Evolutionary conservation across 2,329 filamentous ascomycete genomes (phyloP), one percentile per base, ranked within the genome.

Genomic region (Akanthomyces uredinophilus): DNA sequence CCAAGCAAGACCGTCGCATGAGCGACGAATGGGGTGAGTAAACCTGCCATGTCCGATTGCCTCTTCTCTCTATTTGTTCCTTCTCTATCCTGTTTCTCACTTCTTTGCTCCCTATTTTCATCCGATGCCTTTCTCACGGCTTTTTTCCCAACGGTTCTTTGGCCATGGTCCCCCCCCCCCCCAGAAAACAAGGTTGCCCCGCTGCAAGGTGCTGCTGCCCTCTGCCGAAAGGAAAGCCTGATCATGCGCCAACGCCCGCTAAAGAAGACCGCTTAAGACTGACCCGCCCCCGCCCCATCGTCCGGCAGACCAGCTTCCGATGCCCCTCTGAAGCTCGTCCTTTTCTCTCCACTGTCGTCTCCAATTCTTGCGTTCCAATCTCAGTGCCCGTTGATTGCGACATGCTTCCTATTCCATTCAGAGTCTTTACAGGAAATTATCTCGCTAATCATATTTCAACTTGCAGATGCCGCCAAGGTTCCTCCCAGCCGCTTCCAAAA

Each of bases 401-500:
- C n/a, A n/a, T n/a, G n/a, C n/a, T n/a, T n/a, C n/a, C n/a, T n/a
- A n/a, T n/a, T n/a, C n/a, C n/a, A n/a, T n/a, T n/a, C n/a, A n/a
- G n/a, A n/a, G n/a, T n/a, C n/a, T n/a, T n/a, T n/a, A n/a, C n/a
- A n/a, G n/a, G n/a, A n/a, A n/a, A n/a, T n/a, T n/a, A n/a, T n/a
- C n/a, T n/a, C n/a, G n/a, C 27, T 29, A 29, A 29, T 29, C 27
- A 29, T 29, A 29, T 29, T 29, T 29, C 6, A 29, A 16, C 22
- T 1, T n/a, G 4, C 11, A 85, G 86, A 89, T 73, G 87, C 87
- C 4, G 81, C 83, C 67, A 89, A 89, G 73, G 86, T 87, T 0
- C 84, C 84, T 1, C 87, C 87, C 11, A 86, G 82, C 65, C 84
- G 84, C 52, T 89, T 90, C 76, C 87, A 89, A 73, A 87, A 87